Evolutionary conservation across 257 asterid genomes (phyloP).

Genomic region (Rubia yunnanensis): DNA sequence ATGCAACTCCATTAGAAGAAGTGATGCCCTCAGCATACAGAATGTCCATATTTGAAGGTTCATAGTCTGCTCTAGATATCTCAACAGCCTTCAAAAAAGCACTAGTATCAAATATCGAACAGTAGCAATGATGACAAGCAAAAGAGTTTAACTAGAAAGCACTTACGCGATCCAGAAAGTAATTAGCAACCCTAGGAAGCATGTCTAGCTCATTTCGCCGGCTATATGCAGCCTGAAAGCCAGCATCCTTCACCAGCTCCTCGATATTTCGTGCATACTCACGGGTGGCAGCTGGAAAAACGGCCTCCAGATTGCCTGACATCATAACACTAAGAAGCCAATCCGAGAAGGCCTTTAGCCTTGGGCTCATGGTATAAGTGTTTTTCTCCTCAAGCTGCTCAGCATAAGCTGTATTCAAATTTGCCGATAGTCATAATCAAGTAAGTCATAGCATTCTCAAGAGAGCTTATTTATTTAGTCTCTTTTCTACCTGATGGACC

Average conservation of each 20-base stretch:
- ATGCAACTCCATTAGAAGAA: slow-evolving; percentile 71
- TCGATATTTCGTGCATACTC: slow-evolving; percentile 65
- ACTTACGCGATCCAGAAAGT: slow-evolving; percentile 73
- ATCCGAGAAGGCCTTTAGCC: slow-evolving; percentile 51
- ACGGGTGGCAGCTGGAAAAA: slow-evolving; percentile 86
- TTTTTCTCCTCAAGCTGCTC: slow-evolving; percentile 37
- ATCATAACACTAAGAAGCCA: slow-evolving; percentile 63
- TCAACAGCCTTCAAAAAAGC: slow-evolving; percentile 58
- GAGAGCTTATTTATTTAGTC: neutral
- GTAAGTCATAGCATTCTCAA: neutral
- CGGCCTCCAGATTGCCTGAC: slow-evolving; percentile 70
- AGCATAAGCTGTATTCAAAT: slow-evolving; percentile 28
- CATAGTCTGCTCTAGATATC: slow-evolving; percentile 59
- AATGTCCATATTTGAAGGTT: slow-evolving; percentile 85
- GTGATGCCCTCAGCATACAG: slow-evolving; percentile 71
- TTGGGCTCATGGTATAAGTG: slow-evolving; percentile 41
- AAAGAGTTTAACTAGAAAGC: too few species aligned
- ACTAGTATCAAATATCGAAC: slow-evolving; percentile 6
- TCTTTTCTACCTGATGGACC: slow-evolving; percentile 68
- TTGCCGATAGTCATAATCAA: neutral
- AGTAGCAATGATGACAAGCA: too few species aligned
- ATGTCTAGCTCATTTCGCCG: slow-evolving; percentile 57
- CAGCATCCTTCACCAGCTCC: slow-evolving; percentile 61
- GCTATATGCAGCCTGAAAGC: slow-evolving; percentile 67
- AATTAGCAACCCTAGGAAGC: slow-evolving; percentile 69